A percentile compares a stretch with the other conserved stretches of the same genome.
phyloP scores from a whole-genome alignment of 2,329 filamentous ascomycete genomes.

The Fusarium poae region DNA sequence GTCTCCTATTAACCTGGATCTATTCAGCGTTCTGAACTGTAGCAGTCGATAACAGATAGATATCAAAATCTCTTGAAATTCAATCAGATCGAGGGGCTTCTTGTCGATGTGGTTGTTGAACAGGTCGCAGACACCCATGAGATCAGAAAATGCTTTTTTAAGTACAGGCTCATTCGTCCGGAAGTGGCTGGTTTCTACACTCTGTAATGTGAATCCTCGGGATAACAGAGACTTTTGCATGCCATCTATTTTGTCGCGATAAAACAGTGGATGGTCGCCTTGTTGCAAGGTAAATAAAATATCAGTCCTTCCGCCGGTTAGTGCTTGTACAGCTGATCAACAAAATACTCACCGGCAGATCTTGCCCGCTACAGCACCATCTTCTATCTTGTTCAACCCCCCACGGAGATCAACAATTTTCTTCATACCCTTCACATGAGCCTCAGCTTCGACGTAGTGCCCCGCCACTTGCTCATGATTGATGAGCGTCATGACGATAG shows the following conservation, averaged over 20 bases:
- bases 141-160: neutral
- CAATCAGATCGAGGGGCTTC: conserved; percentile 1
- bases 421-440: conserved; percentile 3
- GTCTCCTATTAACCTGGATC: neutral
- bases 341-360: conserved; percentile 1
- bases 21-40: neutral
- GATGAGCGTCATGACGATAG: conserved; percentile 10
- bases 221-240: accelerated
- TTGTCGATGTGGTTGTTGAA: conserved; percentile 4
- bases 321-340: accelerated
- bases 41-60: conserved; percentile 4
- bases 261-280: neutral
- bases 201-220: neutral
- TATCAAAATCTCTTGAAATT: conserved; percentile 8
- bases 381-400: neutral
- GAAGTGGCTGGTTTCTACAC: accelerated
- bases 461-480: conserved; percentile 8
- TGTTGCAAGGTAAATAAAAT: conserved; percentile 18
- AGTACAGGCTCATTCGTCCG: accelerated
- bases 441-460: conserved; percentile 6
- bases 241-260: neutral
- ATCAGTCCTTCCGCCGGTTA: conserved; percentile 3
- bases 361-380: neutral
- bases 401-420: conserved; percentile 15
- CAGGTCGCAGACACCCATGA: neutral